Evolutionary conservation across 306 rosid species (phyloP), one percentile per base, ranked within the genome.

Genomic region (Prunus armeniaca): DNA sequence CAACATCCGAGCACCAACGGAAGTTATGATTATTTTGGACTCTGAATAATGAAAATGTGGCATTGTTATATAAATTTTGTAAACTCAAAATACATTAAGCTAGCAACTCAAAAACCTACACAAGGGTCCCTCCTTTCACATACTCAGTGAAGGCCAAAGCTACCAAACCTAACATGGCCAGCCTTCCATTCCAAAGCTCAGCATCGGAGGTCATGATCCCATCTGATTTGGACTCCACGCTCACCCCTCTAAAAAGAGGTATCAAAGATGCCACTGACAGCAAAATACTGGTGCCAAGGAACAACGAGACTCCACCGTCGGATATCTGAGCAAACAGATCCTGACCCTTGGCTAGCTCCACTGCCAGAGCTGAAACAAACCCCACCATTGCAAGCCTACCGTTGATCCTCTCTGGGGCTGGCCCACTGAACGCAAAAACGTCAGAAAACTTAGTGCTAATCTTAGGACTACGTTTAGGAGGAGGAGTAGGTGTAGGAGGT

Each of bases 331-430:
- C 74, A 12, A 84, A 77, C 60, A 93, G 74, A 55, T 87, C 97
- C 77, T 93, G 85, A 0, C 97, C 96, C 13, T 80, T 93, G 1
- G 85, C 75, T 22, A 86, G 17, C 45, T 93, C 98, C 65, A 88
- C 88, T 11, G 84, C 96, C n/a, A 91, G 18, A 11, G 98, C 97
- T 0, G 97, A 79, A 0, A 89, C 93, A 58, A 93, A 93, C 0
- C 98, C 98, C 2, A 91, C 82, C 98, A 93, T 93, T 2, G 98
- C 98, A 5, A 93, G 79, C 63, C 97, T 85, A 11, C 98, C 98
- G 68, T 93, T 93, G 80, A 93, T 93, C 71, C 98, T 91, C 83
- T 93, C 98, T 5, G 98, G 98, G 6, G 87, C 98, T 1, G 97
- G 93, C 5, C 98, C 98, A 28, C 91, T 74, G 85, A 93, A 93